Evolutionary conservation across 169 alveolate species (phyloP).

Genomic region (Cryptosporidium felis): DNA sequence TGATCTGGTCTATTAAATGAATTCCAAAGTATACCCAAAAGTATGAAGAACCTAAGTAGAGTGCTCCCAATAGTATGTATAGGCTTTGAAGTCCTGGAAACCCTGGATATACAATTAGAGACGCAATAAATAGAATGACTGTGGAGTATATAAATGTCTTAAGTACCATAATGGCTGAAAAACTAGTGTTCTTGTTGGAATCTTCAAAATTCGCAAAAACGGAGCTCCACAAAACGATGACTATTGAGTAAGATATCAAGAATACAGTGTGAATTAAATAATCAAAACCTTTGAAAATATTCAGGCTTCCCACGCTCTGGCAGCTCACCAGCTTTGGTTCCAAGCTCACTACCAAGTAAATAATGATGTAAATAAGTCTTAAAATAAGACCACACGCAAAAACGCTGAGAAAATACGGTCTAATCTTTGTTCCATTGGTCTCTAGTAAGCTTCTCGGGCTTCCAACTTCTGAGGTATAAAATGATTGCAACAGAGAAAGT

Average conservation of each 20-base stretch:
- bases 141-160: too few relatives aligned
- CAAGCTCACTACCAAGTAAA: neutral
- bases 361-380: conserved; percentile 25
- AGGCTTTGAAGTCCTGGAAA: neutral
- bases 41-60: neutral
- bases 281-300: conserved; percentile 9
- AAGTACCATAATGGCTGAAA: neutral
- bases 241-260: conserved; percentile 31
- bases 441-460: conserved; percentile 7
- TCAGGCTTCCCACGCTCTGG: neutral
- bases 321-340: neutral
- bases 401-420: conserved; percentile 47
- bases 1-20: neutral
- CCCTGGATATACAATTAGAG: too few relatives aligned
- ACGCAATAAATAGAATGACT: too few relatives aligned
- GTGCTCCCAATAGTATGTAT: neutral
- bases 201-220: neutral
- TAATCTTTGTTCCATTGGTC: conserved; percentile 29
- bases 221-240: conserved; percentile 43
- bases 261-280: neutral
- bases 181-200: neutral
- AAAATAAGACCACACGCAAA: conserved; percentile 8
- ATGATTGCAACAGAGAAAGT: conserved; percentile 15
- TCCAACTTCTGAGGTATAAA: conserved; percentile 1
- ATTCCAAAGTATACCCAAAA: conserved; percentile 33